These are phyloP conservation scores for Talaromyces sp. DNA, from an alignment of 2,329 filamentous ascomycete genomes.

Conservation along the genomic window DNA sequence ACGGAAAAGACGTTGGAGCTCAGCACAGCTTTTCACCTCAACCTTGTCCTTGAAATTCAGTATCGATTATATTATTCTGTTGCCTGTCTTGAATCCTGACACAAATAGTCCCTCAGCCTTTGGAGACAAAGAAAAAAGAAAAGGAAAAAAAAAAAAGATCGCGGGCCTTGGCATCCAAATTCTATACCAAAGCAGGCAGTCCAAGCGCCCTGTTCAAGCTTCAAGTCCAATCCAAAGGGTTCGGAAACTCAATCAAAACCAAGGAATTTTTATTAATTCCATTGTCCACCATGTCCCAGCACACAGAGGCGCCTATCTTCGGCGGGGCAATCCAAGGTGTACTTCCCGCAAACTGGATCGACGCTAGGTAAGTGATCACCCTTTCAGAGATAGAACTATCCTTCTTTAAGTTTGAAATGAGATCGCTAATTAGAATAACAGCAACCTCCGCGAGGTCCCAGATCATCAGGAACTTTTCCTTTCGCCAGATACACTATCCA, in stretches of 20 bases:
- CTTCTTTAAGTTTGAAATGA: neutral
- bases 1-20: no score
- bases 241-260: neutral
- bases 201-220: neutral
- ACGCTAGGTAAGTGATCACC: conserved; percentile 35
- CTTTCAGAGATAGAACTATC: no score
- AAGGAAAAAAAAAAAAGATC: neutral
- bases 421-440: conserved; percentile 21
- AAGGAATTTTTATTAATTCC: neutral
- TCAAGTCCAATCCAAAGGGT: neutral
- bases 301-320: conserved; percentile 35
- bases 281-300: conserved; percentile 24
- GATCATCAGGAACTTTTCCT: conserved; percentile 88
- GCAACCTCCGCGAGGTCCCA: conserved; percentile 42
- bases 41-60: neutral
- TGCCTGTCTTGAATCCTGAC: no score
- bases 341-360: conserved; percentile 39
- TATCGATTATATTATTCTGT: neutral
- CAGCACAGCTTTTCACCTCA: no score
- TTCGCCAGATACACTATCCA: conserved; percentile 79
- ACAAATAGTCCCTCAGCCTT: no score
- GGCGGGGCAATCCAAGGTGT: conserved; percentile 39
- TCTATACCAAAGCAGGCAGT: conserved; percentile 5
- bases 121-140: neutral
- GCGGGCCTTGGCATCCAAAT: conserved; percentile 6